Conservation (phyloP, 2,329 filamentous ascomycete species). For the Venturiaceae sp. region DNA sequence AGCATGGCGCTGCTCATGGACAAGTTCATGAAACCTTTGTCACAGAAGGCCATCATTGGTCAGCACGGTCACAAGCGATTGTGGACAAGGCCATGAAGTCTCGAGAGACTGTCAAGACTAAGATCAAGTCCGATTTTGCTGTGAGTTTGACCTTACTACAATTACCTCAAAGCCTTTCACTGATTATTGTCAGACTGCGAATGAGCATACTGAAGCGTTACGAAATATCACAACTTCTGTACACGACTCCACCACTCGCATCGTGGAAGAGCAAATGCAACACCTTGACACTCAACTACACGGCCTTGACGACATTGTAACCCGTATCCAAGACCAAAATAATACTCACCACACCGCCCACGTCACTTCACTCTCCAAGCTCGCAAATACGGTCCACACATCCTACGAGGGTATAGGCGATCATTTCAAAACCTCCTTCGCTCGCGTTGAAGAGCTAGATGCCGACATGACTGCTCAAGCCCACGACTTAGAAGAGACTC, state of each 20-base stretch:
- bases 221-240: conserved; percentile 77
- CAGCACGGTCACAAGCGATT: conserved; percentile 56
- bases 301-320: conserved; percentile 82
- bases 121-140: conserved; percentile 79
- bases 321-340: conserved; percentile 72
- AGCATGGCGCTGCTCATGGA: conserved; percentile 56
- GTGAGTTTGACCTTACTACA: conserved; percentile 36
- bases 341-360: conserved; percentile 65
- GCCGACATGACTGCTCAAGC: conserved; percentile 45
- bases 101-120: conserved; percentile 67
- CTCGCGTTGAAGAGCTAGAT: conserved; percentile 59
- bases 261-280: conserved; percentile 80
- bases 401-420: conserved; percentile 63
- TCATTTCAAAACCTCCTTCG: conserved; percentile 60
- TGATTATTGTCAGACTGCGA: conserved; percentile 48
- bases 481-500: conserved; percentile 44
- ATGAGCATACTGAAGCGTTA: conserved; percentile 73
- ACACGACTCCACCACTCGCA: conserved; percentile 79
- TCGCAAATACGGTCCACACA: conserved; percentile 59
- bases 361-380: conserved; percentile 50
- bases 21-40: conserved; percentile 56
- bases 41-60: conserved; percentile 66
- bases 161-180: conserved; percentile 8
- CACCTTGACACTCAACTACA: conserved; percentile 85
- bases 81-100: conserved; percentile 63